A percentile compares a stretch with the other conserved stretches of the same genome.
Conservation (phyloP, 1,284 basidiomycete species). For the Schizopora paradoxa region DNA sequence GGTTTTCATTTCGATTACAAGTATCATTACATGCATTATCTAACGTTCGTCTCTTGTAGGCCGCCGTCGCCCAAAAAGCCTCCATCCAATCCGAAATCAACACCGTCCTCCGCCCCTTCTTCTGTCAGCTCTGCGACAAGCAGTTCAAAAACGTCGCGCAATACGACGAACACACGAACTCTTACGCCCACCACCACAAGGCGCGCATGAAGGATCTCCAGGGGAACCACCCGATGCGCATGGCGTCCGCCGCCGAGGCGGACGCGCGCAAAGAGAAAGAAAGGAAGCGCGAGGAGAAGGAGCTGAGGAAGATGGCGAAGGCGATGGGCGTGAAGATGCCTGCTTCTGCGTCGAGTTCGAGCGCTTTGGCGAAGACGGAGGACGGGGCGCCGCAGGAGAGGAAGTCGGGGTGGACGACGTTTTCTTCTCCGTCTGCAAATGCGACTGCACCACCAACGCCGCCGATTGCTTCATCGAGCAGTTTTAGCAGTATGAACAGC, state of each 20-base stretch:
- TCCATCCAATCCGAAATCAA: constrained; percentile 64
- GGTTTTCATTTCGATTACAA: too few species aligned
- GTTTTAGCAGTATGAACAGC: constrained; percentile 18
- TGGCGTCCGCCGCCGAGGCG: constrained; percentile 48
- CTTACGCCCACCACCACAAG: constrained; percentile 79
- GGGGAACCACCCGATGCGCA: constrained; percentile 48
- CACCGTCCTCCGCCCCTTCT: constrained; percentile 64
- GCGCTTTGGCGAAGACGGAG: constrained; percentile 22
- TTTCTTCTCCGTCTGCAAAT: constrained; percentile 13
- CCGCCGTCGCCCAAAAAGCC: constrained; percentile 56
- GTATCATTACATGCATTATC: constrained; percentile 11
- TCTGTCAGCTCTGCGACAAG: constrained; percentile 76
- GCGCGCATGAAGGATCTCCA: constrained; percentile 75
- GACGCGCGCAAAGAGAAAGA: constrained; percentile 78
- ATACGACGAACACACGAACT: too few species aligned
- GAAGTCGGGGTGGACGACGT: constrained; percentile 55
- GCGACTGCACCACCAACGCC: constrained; percentile 11
- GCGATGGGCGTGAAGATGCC: constrained; percentile 73
- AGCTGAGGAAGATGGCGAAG: constrained; percentile 71
- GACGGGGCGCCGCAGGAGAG: constrained; percentile 26
- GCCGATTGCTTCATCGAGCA: constrained; percentile 13
- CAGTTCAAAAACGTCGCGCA: constrained; percentile 53
- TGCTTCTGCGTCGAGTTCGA: constrained; percentile 30
- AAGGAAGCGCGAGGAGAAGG: constrained; percentile 73
- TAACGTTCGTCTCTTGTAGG: constrained; percentile 36